Base-by-base conservation (phyloP, 805 yeast species). In the Saccharomyces cerevisiae region DNA sequence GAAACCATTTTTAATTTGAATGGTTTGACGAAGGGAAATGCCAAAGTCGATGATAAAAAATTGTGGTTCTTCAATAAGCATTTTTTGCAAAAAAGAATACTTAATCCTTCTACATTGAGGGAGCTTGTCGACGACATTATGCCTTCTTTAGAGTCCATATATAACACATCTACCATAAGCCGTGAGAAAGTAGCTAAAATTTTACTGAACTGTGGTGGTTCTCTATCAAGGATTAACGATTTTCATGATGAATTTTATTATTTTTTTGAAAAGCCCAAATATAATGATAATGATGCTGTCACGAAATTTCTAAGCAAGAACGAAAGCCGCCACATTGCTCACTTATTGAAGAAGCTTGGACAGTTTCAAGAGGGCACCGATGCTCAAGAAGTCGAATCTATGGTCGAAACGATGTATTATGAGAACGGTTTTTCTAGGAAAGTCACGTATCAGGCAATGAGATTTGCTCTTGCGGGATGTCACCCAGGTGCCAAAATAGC, bases 1-100 rank as follows among this genome's bases (percentile, higher is more conserved):
- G 79, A 76, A 11, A 57, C 74, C 28, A 56, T 68, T 26, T 94
- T 94, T 66, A 75, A 82, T 14, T 66, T 90, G 41, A 83, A 83
- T 54, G 83, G 87, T 26, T 76, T 94, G 60, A 92, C 98, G 11
- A 89, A 82, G 63, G 98, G 99, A 1, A 91, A 91, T 70, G 95
- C 96, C 14, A 92, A 90, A 66, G 97, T 94, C 6, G 90, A 87
- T 59, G 83, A 82, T 55, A 77, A 79, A 52, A 92, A 94, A 68
- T 76, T 94, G 52, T 74, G 76, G 59, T 87, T 73, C 66, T 87
- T 94, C 72, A 91, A 94, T 70, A 88, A 87, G 62, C 78, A 77
- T 55, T 89, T 87, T 65, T 70, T 90, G 43, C 69, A 70, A 4
- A 58, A 67, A 43, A 73, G 75, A 51, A 63, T 88, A 14, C 61